phyloP scores from a whole-genome alignment of 805 yeast species.

The Yarrowia hollandica region DNA sequence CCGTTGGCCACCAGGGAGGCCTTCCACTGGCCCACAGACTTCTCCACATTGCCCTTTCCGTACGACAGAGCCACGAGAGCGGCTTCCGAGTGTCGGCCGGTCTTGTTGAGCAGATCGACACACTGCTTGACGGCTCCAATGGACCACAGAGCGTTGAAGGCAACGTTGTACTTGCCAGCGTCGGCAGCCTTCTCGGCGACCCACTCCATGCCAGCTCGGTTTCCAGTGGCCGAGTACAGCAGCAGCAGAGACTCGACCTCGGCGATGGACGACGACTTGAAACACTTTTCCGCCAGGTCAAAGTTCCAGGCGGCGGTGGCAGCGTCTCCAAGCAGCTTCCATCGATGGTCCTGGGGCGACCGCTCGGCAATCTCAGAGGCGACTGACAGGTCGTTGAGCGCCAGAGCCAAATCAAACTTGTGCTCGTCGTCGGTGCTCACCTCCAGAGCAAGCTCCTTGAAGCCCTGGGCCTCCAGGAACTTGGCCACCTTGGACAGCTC shows the following conservation, averaged over 20 bases:
- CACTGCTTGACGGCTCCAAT: conserved; percentile 69
- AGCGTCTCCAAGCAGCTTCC: conserved; percentile 90
- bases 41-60: conserved; percentile 48
- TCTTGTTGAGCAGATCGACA: conserved; percentile 60
- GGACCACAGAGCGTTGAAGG: conserved; percentile 90
- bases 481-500: conserved; percentile 78
- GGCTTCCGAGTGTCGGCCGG: conserved; percentile 81
- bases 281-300: conserved; percentile 74
- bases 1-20: conserved; percentile 51
- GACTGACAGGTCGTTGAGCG: conserved; percentile 65
- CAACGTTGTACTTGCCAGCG: conserved; percentile 83
- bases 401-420: conserved; percentile 83
- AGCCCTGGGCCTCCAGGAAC: conserved; percentile 92
- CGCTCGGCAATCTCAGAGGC: conserved; percentile 67
- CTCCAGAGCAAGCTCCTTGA: conserved; percentile 75
- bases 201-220: conserved; percentile 56
- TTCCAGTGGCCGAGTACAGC: conserved; percentile 69
- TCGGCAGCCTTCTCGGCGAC: conserved; percentile 67
- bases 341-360: conserved; percentile 58
- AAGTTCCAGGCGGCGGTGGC: conserved; percentile 78
- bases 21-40: conserved; percentile 69
- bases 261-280: conserved; percentile 20
- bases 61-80: conserved; percentile 76
- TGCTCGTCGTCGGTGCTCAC: conserved; percentile 87
- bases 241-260: conserved; percentile 30